Percentiles rank a stretch among this genome's conserved stretches.
These are phyloP conservation scores for Vanrija sp. DNA, from an alignment of 1,284 basidiomycete species.

Conservation along the genomic window DNA sequence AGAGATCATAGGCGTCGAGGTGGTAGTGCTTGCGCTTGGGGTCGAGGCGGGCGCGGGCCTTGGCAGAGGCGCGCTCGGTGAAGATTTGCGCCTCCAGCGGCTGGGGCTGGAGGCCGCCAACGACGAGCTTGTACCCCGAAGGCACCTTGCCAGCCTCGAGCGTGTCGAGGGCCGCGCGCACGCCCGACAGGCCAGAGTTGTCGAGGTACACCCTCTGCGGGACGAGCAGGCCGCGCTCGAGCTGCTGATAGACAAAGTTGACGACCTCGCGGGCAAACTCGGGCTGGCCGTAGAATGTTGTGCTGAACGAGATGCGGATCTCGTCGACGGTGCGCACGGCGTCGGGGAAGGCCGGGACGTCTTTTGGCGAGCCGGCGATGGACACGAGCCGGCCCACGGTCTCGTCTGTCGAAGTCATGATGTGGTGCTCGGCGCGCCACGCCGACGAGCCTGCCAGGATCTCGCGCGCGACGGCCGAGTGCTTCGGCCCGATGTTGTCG, in stretches of 20 bases:
- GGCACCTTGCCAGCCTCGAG: constrained; percentile 30
- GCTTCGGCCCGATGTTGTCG: constrained; percentile 24
- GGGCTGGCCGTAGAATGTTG: constrained; percentile 28
- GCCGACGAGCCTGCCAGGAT: constrained; percentile 30
- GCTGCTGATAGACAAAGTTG: constrained; percentile 28
- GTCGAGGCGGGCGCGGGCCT: neutral
- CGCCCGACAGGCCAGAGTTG: constrained; percentile 29
- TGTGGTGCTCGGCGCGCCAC: constrained; percentile 19
- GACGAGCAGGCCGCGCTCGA: constrained; percentile 29
- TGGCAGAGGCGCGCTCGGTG: neutral
- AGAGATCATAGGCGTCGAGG: neutral
- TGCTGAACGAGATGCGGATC: constrained; percentile 23
- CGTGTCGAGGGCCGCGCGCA: constrained; percentile 21
- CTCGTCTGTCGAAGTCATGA: constrained; percentile 7
- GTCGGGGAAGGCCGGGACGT: constrained; percentile 16
- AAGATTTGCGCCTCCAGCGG: neutral
- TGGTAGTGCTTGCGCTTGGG: neutral
- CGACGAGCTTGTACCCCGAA: constrained; percentile 25
- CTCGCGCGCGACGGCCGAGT: constrained; percentile 25
- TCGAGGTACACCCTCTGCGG: constrained; percentile 40
- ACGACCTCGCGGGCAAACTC: constrained; percentile 31
- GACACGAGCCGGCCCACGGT: constrained; percentile 13
- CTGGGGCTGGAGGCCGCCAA: neutral
- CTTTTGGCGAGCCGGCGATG: constrained; percentile 29
- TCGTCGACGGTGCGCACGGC: constrained; percentile 25